These are phyloP conservation scores for Trichophyton benhamiae DNA, from an alignment of 2,329 filamentous ascomycete genomes.

Conservation along the genomic window DNA sequence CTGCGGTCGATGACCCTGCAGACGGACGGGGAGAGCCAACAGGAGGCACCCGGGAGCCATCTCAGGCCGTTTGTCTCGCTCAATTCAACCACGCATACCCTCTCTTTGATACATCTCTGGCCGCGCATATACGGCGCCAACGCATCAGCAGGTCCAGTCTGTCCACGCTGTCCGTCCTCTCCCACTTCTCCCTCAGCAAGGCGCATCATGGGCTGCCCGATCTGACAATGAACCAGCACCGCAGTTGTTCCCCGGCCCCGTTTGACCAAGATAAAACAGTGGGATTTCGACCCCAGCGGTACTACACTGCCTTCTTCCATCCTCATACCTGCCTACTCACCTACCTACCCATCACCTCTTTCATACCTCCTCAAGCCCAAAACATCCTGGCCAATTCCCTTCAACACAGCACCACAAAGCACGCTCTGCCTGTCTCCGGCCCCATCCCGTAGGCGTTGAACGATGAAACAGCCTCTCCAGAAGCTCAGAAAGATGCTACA, in stretches of 20 bases:
- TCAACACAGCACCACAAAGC: background rate
- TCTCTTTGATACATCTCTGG: background rate
- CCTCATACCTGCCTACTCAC: background rate
- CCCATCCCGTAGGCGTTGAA: background rate
- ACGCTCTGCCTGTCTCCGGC: background rate
- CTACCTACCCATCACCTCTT: background rate
- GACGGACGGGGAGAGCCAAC: background rate
- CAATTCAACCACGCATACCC: background rate
- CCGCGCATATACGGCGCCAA: constrained; percentile 1
- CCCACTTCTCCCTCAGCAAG: constrained; percentile 12
- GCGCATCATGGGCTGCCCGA: constrained; percentile 9
- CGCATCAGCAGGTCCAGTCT: background rate
- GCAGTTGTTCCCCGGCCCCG: constrained; percentile 12
- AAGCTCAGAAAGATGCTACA: constrained; percentile 6
- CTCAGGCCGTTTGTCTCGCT: background rate
- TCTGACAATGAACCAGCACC: constrained; percentile 9
- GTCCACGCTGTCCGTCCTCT: background rate
- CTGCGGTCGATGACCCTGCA: background rate
- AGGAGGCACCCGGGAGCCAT: background rate
- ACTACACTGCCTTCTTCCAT: background rate
- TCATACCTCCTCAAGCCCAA: background rate
- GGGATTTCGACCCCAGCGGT: background rate
- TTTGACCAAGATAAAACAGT: background rate
- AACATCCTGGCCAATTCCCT: background rate
- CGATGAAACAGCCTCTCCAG: background rate